These are phyloP conservation scores for Bathelium albidoporum DNA, from an alignment of 495 filamentous ascomycete genomes.

Conservation along the genomic window DNA sequence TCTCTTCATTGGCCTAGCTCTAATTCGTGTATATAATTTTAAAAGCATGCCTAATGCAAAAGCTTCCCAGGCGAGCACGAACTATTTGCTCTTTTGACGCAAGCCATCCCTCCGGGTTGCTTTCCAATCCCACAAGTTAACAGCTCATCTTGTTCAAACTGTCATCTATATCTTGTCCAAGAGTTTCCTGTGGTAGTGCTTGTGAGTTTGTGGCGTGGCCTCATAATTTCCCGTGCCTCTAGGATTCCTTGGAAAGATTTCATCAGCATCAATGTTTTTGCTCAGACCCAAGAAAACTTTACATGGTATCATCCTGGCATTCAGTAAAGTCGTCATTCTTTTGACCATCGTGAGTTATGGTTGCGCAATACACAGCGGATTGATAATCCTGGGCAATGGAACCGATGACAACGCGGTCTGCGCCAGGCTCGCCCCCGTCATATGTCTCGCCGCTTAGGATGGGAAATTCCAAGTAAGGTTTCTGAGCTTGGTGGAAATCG, in stretches of 20 bases:
- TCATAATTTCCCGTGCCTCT: not conserved
- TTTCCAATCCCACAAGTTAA: no score
- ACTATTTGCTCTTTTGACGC: no score
- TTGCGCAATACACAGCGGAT: constrained; percentile 19
- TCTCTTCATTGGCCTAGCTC: not conserved
- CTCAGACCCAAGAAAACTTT: not conserved
- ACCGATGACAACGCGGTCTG: constrained; percentile 25
- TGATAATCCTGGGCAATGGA: constrained; percentile 19
- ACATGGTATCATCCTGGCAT: constrained; percentile 3
- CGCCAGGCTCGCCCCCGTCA: constrained; percentile 15
- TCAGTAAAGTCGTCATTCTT: not conserved
- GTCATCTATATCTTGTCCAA: not conserved
- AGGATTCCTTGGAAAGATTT: not conserved
- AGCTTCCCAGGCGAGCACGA: no score
- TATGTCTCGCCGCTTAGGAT: constrained; percentile 18
- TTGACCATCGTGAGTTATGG: constrained; percentile 2
- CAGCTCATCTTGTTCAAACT: no score
- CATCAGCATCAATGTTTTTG: not conserved
- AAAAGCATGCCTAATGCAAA: no score
- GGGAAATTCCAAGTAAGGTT: constrained; percentile 25
- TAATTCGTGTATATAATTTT: not conserved
- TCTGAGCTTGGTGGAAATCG: constrained; percentile 20
- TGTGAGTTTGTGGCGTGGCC: not conserved
- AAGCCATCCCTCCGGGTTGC: no score
- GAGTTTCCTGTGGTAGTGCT: constrained; percentile 2